Conservation (phyloP, 73 alveolate genomes). For the Loxodes magnus region DNA sequence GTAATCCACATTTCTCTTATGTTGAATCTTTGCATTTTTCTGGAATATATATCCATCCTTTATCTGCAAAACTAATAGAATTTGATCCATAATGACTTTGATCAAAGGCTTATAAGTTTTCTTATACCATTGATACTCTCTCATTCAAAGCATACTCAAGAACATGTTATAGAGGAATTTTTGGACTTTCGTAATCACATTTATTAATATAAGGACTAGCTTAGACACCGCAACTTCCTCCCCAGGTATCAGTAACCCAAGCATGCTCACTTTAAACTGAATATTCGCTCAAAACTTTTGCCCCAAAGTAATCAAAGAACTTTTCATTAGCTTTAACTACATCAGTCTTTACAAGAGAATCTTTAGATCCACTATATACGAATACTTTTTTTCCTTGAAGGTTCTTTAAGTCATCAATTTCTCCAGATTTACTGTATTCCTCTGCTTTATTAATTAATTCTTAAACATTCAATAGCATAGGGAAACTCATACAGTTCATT, state of each 20-base stretch:
- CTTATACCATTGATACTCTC: not conserved
- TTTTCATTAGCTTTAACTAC: constrained; percentile 13
- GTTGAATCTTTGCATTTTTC: constrained; percentile 18
- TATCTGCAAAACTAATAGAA: constrained; percentile 7
- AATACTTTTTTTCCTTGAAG: constrained; percentile 2
- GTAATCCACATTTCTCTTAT: constrained; percentile 14
- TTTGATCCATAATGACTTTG: constrained; percentile 10
- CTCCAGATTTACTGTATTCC: not conserved
- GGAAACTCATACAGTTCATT: not conserved
- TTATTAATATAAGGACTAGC: constrained; percentile 33
- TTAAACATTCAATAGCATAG: not conserved
- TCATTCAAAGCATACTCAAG: constrained; percentile 2
- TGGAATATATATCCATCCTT: constrained; percentile 32
- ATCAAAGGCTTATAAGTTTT: constrained; percentile 8
- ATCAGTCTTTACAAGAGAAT: constrained; percentile 13
- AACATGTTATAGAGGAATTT: constrained; percentile 7
- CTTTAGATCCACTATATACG: constrained; percentile 18
- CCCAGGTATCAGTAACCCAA: constrained; percentile 26
- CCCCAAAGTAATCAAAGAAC: constrained; percentile 15
- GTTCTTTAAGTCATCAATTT: not conserved
- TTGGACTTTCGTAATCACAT: constrained; percentile 26
- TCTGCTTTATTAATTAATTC: not conserved
- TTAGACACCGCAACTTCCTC: constrained; percentile 12
- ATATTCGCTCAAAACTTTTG: constrained; percentile 1
- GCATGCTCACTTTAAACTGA: constrained; percentile 30